Evolutionary conservation across 257 asterid genomes (phyloP).

Genomic region (Plectranthus barbatus): DNA sequence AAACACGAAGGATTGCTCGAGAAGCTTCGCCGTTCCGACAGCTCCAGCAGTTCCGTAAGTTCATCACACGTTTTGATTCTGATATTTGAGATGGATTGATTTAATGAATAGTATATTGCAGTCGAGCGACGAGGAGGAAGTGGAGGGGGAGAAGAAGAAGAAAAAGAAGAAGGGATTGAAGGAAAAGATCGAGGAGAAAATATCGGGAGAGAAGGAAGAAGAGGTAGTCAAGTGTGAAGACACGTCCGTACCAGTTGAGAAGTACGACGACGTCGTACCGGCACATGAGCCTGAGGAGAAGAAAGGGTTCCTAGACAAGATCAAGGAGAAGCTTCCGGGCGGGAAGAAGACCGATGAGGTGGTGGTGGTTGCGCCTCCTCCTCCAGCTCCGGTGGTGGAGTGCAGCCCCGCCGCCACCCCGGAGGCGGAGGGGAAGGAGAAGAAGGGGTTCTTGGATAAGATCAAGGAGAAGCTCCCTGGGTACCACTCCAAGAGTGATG

Average conservation of each 20-base stretch:
- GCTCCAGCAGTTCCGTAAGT: constrained; percentile 86
- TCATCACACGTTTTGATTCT: too few relatives aligned
- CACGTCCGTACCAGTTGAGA: constrained; percentile 44
- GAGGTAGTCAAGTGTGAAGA: constrained; percentile 32
- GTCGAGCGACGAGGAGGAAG: constrained; percentile 80
- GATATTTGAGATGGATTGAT: neutral
- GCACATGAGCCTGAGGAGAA: constrained; percentile 42
- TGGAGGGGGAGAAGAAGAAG: constrained; percentile 47
- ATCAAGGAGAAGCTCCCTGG: constrained; percentile 94
- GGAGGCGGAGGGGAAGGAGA: constrained; percentile 46
- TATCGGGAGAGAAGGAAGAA: constrained; percentile 40
- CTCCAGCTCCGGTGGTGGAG: constrained; percentile 18
- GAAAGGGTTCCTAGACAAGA: constrained; percentile 68
- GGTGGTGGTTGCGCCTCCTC: constrained; percentile 8
- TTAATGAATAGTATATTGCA: constrained; percentile 9
- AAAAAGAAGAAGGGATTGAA: constrained; percentile 76
- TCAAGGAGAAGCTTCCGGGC: constrained; percentile 73
- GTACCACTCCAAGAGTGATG: constrained; percentile 58
- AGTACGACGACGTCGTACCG: constrained; percentile 31
- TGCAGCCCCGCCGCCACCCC: constrained; percentile 6
- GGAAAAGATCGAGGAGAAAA: constrained; percentile 48
- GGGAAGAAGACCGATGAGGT: constrained; percentile 61
- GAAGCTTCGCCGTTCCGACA: constrained; percentile 44
- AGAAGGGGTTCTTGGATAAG: constrained; percentile 82
- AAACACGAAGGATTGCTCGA: constrained; percentile 39